Evolutionary conservation across 2,329 filamentous ascomycete species (phyloP).

Genomic region (Colletotrichum sublineola): DNA sequence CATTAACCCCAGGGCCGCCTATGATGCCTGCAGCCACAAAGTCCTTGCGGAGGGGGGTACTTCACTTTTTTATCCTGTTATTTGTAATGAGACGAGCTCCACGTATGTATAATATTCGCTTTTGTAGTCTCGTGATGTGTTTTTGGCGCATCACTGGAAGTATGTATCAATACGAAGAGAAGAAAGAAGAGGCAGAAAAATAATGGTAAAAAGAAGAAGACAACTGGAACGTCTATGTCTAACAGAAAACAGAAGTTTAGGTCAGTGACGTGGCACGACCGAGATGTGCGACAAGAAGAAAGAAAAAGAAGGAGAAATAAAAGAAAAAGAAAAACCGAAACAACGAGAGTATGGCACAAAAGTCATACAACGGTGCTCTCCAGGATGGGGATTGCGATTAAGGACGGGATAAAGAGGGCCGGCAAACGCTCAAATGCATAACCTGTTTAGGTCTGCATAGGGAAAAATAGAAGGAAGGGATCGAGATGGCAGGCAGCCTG

Average conservation of each 20-base stretch:
- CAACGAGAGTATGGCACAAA: neutral
- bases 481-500: neutral
- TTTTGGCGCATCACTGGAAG: constrained; percentile 11
- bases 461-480: neutral
- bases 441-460: neutral
- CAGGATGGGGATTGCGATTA: too few relatives aligned
- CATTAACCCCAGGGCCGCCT: neutral
- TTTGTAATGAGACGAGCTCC: constrained; percentile 33
- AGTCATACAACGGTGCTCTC: neutral
- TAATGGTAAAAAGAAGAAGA: neutral
- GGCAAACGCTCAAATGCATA: constrained; percentile 19
- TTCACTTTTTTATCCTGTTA: neutral
- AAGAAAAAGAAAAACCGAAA: neutral
- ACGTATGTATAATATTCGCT: constrained; percentile 34
- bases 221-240: neutral
- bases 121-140: constrained; percentile 17
- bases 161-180: constrained; percentile 30
- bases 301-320: neutral
- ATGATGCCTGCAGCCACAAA: neutral
- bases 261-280: too few relatives aligned
- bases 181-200: too few relatives aligned
- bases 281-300: neutral
- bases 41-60: neutral
- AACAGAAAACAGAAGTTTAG: neutral
- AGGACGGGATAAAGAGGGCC: neutral